These are phyloP conservation scores for Monosiga brevicollis DNA, from an alignment of 78 protist species.

Conservation along the genomic window DNA sequence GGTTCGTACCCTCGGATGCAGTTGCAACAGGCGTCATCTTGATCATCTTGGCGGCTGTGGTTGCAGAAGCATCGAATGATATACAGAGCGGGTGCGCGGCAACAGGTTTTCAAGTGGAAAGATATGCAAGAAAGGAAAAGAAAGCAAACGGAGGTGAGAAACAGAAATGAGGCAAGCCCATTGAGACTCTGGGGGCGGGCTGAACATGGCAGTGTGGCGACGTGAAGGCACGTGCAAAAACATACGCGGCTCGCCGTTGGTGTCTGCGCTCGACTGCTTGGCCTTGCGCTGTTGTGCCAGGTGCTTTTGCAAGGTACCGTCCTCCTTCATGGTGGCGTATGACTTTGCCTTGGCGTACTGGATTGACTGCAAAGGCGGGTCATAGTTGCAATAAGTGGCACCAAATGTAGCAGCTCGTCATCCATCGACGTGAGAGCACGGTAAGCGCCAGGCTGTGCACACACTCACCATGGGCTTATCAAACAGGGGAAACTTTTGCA, in stretches of 20 bases:
- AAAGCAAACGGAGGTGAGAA: neutral
- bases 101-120: neutral
- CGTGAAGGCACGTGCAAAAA: neutral
- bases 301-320: neutral
- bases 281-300: neutral
- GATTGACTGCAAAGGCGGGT: neutral
- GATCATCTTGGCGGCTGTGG: neutral
- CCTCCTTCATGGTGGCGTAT: neutral
- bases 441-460: neutral
- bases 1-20: neutral
- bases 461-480: slow-evolving; percentile 67
- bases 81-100: neutral
- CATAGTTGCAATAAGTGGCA: neutral
- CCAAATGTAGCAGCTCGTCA: neutral
- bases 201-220: neutral
- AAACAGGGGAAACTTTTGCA: slow-evolving; percentile 77
- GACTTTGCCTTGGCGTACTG: neutral
- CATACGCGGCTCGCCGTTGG: neutral
- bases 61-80: neutral
- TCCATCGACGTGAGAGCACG: neutral
- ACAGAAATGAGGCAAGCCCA: too few relatives aligned
- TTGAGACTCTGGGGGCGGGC: too few relatives aligned
- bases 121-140: neutral
- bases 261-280: neutral
- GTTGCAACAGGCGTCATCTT: neutral